phyloP scores from a whole-genome alignment of 2,329 filamentous ascomycete species.

The Dryadomyces sulphureus region DNA sequence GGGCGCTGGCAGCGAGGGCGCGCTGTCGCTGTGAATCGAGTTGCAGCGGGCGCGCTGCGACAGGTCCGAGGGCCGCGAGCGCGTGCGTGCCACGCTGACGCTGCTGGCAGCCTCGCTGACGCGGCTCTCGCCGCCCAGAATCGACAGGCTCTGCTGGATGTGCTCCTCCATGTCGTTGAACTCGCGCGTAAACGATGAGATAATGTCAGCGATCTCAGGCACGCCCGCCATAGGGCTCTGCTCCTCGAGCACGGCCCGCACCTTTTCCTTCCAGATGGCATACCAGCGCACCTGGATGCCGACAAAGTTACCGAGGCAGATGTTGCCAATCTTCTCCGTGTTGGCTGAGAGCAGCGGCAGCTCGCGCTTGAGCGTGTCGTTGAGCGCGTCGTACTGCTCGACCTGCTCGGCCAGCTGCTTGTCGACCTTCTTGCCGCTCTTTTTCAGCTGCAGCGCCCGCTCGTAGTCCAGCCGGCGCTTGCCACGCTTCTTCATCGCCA shows the following conservation, averaged over 20 bases:
- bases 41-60: conserved; percentile 40
- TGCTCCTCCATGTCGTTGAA: conserved; percentile 63
- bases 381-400: conserved; percentile 80
- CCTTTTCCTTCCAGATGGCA: conserved; percentile 67
- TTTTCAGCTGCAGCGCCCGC: conserved; percentile 61
- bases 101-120: conserved; percentile 1
- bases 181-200: conserved; percentile 64
- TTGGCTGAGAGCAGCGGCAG: conserved; percentile 69
- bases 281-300: conserved; percentile 77
- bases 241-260: conserved; percentile 58
- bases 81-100: conserved; percentile 25
- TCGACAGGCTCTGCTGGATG: conserved; percentile 49
- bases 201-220: conserved; percentile 56
- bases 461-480: conserved; percentile 88
- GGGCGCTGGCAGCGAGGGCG: conserved; percentile 47
- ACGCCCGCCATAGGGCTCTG: conserved; percentile 19
- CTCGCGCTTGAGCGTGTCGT: conserved; percentile 86
- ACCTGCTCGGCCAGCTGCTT: conserved; percentile 72
- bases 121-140: conserved; percentile 52
- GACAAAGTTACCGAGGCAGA: conserved; percentile 70
- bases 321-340: conserved; percentile 72
- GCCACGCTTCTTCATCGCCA: conserved; percentile 85
- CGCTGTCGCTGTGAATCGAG: conserved; percentile 48
- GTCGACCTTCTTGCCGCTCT: conserved; percentile 72
- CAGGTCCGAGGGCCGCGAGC: conserved; percentile 31